These are phyloP conservation scores for Aspergillus latus DNA, from an alignment of 2,329 filamentous ascomycete species.

Conservation along the genomic window DNA sequence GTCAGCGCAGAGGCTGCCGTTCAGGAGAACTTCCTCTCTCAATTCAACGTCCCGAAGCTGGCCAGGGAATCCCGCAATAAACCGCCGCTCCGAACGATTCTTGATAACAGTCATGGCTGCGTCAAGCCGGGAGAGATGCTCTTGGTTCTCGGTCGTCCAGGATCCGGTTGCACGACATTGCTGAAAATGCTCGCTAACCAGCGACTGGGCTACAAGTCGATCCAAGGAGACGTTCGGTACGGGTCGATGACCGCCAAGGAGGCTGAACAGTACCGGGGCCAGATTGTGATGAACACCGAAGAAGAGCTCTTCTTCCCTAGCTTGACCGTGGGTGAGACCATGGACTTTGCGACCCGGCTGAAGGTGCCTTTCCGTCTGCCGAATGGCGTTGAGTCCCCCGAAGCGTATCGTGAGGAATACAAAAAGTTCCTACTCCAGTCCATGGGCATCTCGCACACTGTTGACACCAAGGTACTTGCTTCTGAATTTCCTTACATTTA, in stretches of 20 bases:
- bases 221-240: conserved; percentile 61
- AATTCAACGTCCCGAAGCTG: conserved; percentile 57
- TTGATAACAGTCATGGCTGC: conserved; percentile 66
- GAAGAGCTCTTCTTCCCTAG: conserved; percentile 55
- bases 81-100: conserved; percentile 62
- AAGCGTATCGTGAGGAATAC: conserved; percentile 50
- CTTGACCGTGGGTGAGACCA: conserved; percentile 53
- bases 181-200: conserved; percentile 69
- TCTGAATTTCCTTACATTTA: too few species aligned
- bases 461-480: conserved; percentile 54
- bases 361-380: conserved; percentile 56
- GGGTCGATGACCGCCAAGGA: conserved; percentile 48
- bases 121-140: conserved; percentile 73
- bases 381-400: conserved; percentile 41
- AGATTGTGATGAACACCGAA: conserved; percentile 59
- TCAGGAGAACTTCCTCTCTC: conserved; percentile 64
- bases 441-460: conserved; percentile 60
- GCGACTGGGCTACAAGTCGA: conserved; percentile 57
- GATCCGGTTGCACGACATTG: conserved; percentile 69
- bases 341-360: conserved; percentile 57
- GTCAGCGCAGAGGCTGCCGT: conserved; percentile 62
- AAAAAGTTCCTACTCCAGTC: conserved; percentile 59
- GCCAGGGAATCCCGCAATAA: conserved; percentile 55
- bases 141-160: conserved; percentile 67
- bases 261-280: conserved; percentile 52